A percentile compares a stretch with the other conserved stretches of the same genome.
phyloP scores from a whole-genome alignment of 441 rosid genomes.

The Corymbia citriodora region DNA sequence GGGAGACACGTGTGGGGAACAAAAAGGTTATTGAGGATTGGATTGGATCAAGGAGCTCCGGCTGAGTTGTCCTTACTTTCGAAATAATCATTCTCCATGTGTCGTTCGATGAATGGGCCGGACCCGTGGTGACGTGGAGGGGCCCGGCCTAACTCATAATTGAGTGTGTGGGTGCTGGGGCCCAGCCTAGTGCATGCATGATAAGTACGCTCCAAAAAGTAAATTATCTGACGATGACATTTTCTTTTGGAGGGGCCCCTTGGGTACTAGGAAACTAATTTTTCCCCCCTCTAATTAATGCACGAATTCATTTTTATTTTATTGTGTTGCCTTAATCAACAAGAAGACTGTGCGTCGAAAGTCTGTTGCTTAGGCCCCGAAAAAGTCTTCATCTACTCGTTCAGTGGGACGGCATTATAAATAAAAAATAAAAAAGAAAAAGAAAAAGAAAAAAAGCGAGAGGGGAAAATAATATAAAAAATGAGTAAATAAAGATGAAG shows the following conservation, averaged over 20 bases:
- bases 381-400: background rate
- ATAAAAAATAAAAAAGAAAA: too few species aligned
- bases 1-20: background rate
- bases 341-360: background rate
- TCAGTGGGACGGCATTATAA: background rate
- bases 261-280: background rate
- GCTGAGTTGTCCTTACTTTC: background rate
- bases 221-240: background rate
- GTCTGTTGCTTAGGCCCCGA: background rate
- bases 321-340: too few species aligned
- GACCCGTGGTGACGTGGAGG: background rate
- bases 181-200: background rate
- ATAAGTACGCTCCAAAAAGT: background rate
- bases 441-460: background rate
- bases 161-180: background rate
- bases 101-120: background rate
- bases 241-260: background rate
- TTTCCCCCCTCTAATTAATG: accelerated
- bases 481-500: background rate
- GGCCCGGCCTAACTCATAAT: background rate
- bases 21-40: background rate
- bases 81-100: background rate
- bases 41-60: background rate
- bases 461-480: background rate
- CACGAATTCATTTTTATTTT: background rate